phyloP scores from a whole-genome alignment of 2,329 filamentous ascomycete species.

The Trichoderma sp. region DNA sequence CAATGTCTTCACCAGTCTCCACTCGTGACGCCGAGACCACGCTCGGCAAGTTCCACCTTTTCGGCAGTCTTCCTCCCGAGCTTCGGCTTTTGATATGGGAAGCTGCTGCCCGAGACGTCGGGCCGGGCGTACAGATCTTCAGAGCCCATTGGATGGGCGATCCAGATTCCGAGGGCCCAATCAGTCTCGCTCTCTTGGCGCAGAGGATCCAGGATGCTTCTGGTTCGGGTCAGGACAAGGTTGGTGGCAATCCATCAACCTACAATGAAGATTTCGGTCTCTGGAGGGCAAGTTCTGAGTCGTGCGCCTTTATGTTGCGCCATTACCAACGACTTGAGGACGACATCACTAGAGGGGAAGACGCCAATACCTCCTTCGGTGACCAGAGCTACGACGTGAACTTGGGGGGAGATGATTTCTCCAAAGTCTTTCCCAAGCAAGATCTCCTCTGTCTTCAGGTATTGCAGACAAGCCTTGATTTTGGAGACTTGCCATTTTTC shows the following conservation, averaged over 20 bases:
- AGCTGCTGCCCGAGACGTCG: background rate
- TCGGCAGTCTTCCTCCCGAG: background rate
- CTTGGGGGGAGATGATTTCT: background rate
- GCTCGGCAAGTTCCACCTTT: background rate
- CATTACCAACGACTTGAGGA: background rate
- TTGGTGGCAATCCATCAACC: conserved; percentile 25
- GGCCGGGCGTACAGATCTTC: background rate
- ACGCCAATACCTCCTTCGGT: background rate
- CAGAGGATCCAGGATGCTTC: background rate
- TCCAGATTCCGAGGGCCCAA: background rate
- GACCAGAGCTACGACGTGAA: background rate
- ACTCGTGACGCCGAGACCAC: background rate
- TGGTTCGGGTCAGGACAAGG: background rate
- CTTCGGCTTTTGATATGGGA: background rate
- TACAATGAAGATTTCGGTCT: conserved; percentile 26
- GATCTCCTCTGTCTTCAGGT: conserved; percentile 10
- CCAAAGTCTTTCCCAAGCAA: background rate
- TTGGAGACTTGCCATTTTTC: background rate
- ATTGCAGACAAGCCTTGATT: background rate
- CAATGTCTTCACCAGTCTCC: background rate
- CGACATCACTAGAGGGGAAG: background rate
- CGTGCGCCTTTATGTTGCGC: conserved; percentile 19
- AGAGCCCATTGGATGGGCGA: background rate
- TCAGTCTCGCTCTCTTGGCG: background rate
- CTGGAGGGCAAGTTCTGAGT: conserved; percentile 27